Evolutionary conservation across 1,139 yeast species (phyloP).

Genomic region (Protomyces pachydermus): DNA sequence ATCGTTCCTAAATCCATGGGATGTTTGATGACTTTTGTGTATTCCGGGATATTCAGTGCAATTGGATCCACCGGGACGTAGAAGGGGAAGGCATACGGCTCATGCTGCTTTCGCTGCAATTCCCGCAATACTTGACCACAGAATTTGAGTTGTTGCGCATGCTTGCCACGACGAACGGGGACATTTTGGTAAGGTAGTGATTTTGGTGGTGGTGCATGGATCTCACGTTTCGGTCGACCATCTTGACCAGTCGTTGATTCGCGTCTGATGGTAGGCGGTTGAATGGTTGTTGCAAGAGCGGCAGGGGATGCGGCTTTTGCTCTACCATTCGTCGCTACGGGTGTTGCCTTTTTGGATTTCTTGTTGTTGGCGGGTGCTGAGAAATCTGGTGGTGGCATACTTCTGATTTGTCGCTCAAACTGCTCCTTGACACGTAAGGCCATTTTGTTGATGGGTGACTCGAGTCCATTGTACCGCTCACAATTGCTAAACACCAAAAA

Average conservation of each 20-base stretch:
- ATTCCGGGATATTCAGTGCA: constrained; percentile 86
- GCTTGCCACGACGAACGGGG: constrained; percentile 87
- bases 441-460: constrained; percentile 82
- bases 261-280: constrained; percentile 53
- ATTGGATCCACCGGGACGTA: constrained; percentile 93
- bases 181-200: constrained; percentile 80
- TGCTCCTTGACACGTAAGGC: constrained; percentile 83
- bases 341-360: constrained; percentile 34
- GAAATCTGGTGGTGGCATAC: constrained; percentile 68
- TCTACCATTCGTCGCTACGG: neutral
- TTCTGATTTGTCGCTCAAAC: constrained; percentile 86
- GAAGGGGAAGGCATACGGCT: constrained; percentile 80
- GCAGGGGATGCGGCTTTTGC: neutral
- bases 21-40: constrained; percentile 72
- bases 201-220: constrained; percentile 93
- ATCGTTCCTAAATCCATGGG: constrained; percentile 96
- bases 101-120: constrained; percentile 74
- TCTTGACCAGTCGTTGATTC: constrained; percentile 51
- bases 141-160: constrained; percentile 81
- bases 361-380: constrained; percentile 27
- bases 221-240: constrained; percentile 87
- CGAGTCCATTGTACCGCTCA: constrained; percentile 75
- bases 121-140: constrained; percentile 81
- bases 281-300: neutral
- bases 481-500: constrained; percentile 81